Base-by-base conservation (phyloP, 1,139 yeast species). In the Zygosaccharomyces sapae region DNA sequence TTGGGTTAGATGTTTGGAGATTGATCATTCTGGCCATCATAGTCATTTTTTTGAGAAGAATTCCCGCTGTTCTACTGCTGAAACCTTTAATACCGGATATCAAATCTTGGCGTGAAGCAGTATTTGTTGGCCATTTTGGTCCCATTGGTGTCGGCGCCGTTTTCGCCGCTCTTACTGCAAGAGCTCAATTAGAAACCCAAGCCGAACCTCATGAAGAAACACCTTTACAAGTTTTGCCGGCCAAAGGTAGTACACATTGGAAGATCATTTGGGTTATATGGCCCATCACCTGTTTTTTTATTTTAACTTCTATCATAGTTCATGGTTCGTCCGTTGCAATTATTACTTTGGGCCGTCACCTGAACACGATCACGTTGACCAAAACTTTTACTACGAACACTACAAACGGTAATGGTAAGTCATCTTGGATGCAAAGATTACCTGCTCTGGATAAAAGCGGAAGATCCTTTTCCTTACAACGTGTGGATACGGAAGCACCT, bases 271-370 rank as follows among this genome's bases (percentile, higher is more conserved):
- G 86, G 1, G 69, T 79, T 3, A 76, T 92, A 43, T 92, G 98
- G 97, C 98, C 98, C 1, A 76, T 88, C 6, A 87, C 86, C 1
- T 82, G 92, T 38, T 92, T 92, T 60, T 70, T 92, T 52, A 88
- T 92, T 33, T 74, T 92, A 8, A 78, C 95, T 0, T 89, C 97
- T 2, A 92, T 92, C 58, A 72, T 89, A 24, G 95, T 92, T 25
- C 98, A 92, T 69, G 98, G 98, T 10, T 90, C 97, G 0, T 89
- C 97, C 0, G 96, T 92, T 39, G 98, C 98, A 0, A 96, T 90
- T 4, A 77, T 89, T 55, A 83, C 94, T 3, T 74, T 92, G 44
- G 97, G 97, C 45, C 86, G 83, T 61, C 83, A 94, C 51, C 77
- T 92, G 65, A 89, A 90, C 70, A 83, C 95, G 52, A 84, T 92